Evolutionary conservation across 208 protist genomes (phyloP).

Genomic region (Tritrichomonas foetus): DNA sequence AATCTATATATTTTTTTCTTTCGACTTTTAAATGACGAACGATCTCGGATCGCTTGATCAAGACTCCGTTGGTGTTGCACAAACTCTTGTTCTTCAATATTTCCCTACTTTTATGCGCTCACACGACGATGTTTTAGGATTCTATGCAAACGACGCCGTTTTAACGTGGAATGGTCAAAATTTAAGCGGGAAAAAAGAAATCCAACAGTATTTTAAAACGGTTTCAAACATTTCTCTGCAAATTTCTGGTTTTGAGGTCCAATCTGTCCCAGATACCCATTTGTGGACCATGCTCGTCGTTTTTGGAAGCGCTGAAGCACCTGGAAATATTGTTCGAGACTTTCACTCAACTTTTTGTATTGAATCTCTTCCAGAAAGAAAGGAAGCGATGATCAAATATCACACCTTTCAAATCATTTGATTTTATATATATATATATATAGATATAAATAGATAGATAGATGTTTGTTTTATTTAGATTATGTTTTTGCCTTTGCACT

Average conservation of each 20-base stretch:
- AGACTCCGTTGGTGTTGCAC: too few species aligned
- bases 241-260: background rate
- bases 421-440: too few species aligned
- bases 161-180: background rate
- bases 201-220: background rate
- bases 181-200: background rate
- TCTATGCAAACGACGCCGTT: background rate
- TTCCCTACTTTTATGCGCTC: too few species aligned
- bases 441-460: too few species aligned
- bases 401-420: background rate
- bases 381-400: background rate
- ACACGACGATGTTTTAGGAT: background rate
- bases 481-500: too few species aligned
- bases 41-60: too few species aligned
- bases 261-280: background rate
- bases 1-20: too few species aligned
- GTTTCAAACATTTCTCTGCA: background rate
- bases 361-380: background rate
- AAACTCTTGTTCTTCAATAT: too few species aligned
- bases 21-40: too few species aligned
- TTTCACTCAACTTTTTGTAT: conserved; percentile 4
- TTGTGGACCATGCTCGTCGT: background rate
- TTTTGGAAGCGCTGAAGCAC: background rate
- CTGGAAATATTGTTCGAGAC: background rate
- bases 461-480: too few species aligned